Percentiles rank a stretch among this genome's conserved stretches.
Evolutionary conservation across 129 eudicot genomes (phyloP).

Genomic region (Solidago caesia): DNA sequence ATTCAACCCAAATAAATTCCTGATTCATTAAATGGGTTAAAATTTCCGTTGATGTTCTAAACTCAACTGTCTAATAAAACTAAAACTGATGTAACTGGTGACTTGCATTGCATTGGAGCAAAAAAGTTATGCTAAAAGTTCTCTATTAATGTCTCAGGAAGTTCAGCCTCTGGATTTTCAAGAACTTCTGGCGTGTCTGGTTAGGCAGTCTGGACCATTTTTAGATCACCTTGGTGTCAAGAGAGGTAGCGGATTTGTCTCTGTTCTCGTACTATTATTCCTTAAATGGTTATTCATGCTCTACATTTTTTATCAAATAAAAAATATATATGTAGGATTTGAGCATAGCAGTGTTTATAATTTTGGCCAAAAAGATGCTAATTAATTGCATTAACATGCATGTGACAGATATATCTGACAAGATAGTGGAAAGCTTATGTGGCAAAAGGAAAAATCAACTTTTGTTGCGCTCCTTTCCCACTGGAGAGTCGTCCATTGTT

Average conservation of each 20-base stretch:
- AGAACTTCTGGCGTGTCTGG: constrained; percentile 78
- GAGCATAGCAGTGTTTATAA: background rate
- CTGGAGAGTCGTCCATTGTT: constrained; percentile 48
- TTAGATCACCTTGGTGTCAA: constrained; percentile 82
- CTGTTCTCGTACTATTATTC: background rate
- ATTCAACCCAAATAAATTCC: background rate
- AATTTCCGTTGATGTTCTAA: background rate
- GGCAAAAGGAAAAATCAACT: constrained; percentile 73
- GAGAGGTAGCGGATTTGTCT: constrained; percentile 45
- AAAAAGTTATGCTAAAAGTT: background rate
- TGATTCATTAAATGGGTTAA: background rate
- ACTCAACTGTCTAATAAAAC: background rate
- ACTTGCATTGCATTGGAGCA: too few species aligned
- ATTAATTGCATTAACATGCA: constrained; percentile 15
- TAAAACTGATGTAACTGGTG: background rate
- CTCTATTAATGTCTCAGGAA: constrained; percentile 47
- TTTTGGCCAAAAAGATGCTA: constrained; percentile 7
- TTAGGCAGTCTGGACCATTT: constrained; percentile 89
- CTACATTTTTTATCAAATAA: background rate
- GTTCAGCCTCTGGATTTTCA: constrained; percentile 86
- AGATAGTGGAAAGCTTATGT: constrained; percentile 81
- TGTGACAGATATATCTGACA: constrained; percentile 73
- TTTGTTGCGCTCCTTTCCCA: constrained; percentile 47
- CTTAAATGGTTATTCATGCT: background rate
- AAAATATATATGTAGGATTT: background rate